These are phyloP conservation scores for Chaetomiaceae sp. DNA, from an alignment of 2,329 filamentous ascomycete species.

Conservation along the genomic window DNA sequence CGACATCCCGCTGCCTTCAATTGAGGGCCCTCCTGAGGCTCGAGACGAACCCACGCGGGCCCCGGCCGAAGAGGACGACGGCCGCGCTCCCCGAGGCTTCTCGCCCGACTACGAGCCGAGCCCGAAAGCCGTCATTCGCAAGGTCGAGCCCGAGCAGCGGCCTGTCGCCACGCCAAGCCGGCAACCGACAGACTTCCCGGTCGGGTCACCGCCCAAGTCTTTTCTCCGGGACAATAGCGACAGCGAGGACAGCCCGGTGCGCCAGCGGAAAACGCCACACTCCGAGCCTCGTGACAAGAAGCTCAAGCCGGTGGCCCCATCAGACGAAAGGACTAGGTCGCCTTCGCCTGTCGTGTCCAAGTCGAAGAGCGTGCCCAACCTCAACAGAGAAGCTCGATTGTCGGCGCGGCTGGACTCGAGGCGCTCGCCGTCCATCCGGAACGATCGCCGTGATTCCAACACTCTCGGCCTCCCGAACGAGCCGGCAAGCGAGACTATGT, in stretches of 20 bases:
- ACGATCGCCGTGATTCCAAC: constrained; percentile 35
- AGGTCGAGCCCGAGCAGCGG: constrained; percentile 43
- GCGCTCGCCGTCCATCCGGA: constrained; percentile 28
- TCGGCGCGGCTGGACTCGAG: constrained; percentile 16
- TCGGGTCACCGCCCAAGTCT: constrained; percentile 37
- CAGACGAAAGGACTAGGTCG: constrained; percentile 20
- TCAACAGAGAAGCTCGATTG: constrained; percentile 18
- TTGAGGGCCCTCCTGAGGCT: constrained; percentile 11
- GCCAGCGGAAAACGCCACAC: constrained; percentile 16
- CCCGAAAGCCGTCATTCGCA: constrained; percentile 65
- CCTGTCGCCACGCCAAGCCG: constrained; percentile 35
- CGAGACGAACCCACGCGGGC: neutral
- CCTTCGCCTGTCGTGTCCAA: constrained; percentile 27
- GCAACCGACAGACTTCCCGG: constrained; percentile 31
- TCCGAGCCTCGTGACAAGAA: constrained; percentile 12
- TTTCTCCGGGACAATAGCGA: constrained; percentile 53
- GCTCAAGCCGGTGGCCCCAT: constrained; percentile 16
- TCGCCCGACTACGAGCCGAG: constrained; percentile 72
- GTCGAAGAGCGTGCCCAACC: constrained; percentile 28
- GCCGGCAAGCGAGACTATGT: constrained; percentile 39
- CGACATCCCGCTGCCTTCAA: constrained; percentile 16
- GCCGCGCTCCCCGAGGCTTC: constrained; percentile 53
- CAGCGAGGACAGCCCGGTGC: constrained; percentile 38
- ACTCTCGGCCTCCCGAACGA: constrained; percentile 40
- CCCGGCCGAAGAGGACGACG: constrained; percentile 6